Evolutionary conservation across 768 basidiomycete species (phyloP), one percentile per base, ranked within the genome.

Genomic region (Asterophora lycoperdoides): DNA sequence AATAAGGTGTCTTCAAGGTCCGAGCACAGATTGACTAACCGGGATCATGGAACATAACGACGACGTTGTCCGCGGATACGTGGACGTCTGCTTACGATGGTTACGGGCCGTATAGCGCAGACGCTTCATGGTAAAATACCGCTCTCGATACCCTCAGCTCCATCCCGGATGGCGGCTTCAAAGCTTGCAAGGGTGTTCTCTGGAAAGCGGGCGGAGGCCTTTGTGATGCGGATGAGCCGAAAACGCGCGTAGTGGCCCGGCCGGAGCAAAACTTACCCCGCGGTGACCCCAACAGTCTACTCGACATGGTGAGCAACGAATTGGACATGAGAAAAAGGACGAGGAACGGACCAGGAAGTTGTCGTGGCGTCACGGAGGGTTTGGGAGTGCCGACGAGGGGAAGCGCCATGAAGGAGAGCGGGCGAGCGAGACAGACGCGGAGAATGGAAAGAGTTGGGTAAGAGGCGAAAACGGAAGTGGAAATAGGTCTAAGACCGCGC

Each of bases 181-280:
- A 98, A 98, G 70, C 89, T 92, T 30, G 90, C 90, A 54, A 93
- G 79, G 41, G 93, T 95, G 74, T 98, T 98, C 70, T 98, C 95
- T 4, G 92, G 91, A 67, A 79, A 92, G 14, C 78, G 74, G 18
- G 89, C 80, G 19, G 90, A 93, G 40, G 93, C 93, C 91, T 93
- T 59, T 19, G 11, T 28, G 37, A 29, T 49, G 35, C 40, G 50
- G 51, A 43, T 44, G 19, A 44, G 45, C 7, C n/a, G 9, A 23
- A 23, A 23, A 23, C 3, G 23, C n/a, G 7, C 42, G 18, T 8
- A 7, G 5, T 14, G 8, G 29, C 18, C 8, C 10, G 40, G 35
- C 30, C 28, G 48, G 37, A 36, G 41, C 41, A 44, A 30, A n/a
- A 65, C 68, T 60, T 62, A 77, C 76, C 43, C 77, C 77, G 47